Base-by-base conservation (phyloP, 805 yeast genomes). In the Suhomyces canberraensis region DNA sequence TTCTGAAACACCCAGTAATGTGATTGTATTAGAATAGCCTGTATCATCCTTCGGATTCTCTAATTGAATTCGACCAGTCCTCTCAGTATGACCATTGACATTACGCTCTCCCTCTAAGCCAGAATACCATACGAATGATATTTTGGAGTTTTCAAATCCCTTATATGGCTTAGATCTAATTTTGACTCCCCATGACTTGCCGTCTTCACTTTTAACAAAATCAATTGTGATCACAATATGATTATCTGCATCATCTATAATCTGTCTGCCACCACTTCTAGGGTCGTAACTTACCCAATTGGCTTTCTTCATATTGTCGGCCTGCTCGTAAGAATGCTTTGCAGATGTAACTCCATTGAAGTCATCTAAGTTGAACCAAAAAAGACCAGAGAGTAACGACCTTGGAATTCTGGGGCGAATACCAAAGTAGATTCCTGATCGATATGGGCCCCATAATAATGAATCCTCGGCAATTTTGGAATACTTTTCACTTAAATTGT, bases 221-320 rank as follows among this genome's bases (percentile, higher is more conserved):
- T 83, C 85, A 4, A 86, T 78, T 0, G 77, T 74, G 26, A 93
- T 50, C 37, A 75, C 74, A 3, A 89, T 59, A 37, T 78, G 77
- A 42, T 79, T 75, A 22, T 75, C 84, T 15, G 63, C 58, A 56
- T 93, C 98, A 25, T 69, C 62, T 19, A 93, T 79, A 1, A 75
- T 66, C 53, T 93, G 91, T 42, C 75, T 67, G 0, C 98, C 98
- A 16, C 98, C 98, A 11, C 61, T 33, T 45, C 98, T 72, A 4
- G 96, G 89, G 54, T 93, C 98, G 56, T 84, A 93, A 25, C 70
- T 65, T n/a, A 76, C 70, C 96, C 97, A 93, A 17, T 90, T 87
- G 47, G 85, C 91, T 36, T 76, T 79, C 16, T 70, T 71, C 63
- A 89, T 69, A 33, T 79, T 74, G 50, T 89, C 91, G 25, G 66